A percentile compares a stretch with the other conserved stretches of the same genome.
These are phyloP conservation scores for Crucibulum laeve DNA, from an alignment of 768 basidiomycete species.

Conservation along the genomic window DNA sequence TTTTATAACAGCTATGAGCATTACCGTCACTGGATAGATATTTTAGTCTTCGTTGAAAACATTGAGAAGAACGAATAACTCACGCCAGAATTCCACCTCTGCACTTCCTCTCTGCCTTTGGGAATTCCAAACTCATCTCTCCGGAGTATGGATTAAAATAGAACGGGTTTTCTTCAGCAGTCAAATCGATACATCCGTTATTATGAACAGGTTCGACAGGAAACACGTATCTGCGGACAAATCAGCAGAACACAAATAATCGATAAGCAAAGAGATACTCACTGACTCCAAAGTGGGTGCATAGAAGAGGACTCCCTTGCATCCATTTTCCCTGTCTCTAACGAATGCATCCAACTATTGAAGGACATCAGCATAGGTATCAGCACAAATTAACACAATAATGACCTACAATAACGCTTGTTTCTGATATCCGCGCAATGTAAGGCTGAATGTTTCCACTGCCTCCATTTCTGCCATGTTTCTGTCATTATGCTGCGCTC, in stretches of 20 bases:
- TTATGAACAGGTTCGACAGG: conserved; percentile 50
- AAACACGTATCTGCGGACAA: conserved; percentile 60
- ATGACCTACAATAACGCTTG: conserved; percentile 77
- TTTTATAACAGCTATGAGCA: background rate
- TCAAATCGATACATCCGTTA: conserved; percentile 68
- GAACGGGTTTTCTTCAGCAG: conserved; percentile 72
- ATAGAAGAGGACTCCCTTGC: conserved; percentile 69
- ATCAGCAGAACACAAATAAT: conserved; percentile 8
- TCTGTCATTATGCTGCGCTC: conserved; percentile 81
- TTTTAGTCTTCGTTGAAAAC: conserved; percentile 4
- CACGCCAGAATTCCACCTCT: conserved; percentile 90
- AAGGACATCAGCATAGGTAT: background rate
- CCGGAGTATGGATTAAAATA: conserved; percentile 93
- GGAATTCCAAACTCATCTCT: conserved; percentile 82
- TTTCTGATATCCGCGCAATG: conserved; percentile 85
- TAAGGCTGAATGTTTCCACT: conserved; percentile 67
- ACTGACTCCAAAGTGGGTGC: conserved; percentile 97
- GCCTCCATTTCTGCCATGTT: conserved; percentile 81
- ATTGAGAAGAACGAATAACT: conserved; percentile 19
- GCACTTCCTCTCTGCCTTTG: conserved; percentile 71
- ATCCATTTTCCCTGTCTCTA: conserved; percentile 72
- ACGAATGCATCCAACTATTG: conserved; percentile 83
- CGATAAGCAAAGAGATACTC: conserved; percentile 18
- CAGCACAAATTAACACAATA: background rate
- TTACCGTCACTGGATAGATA: conserved; percentile 33